A percentile compares a stretch with the other conserved stretches of the same genome.
Conservation (phyloP, 352 stramenopile genomes). For the Pythium chondricola region DNA sequence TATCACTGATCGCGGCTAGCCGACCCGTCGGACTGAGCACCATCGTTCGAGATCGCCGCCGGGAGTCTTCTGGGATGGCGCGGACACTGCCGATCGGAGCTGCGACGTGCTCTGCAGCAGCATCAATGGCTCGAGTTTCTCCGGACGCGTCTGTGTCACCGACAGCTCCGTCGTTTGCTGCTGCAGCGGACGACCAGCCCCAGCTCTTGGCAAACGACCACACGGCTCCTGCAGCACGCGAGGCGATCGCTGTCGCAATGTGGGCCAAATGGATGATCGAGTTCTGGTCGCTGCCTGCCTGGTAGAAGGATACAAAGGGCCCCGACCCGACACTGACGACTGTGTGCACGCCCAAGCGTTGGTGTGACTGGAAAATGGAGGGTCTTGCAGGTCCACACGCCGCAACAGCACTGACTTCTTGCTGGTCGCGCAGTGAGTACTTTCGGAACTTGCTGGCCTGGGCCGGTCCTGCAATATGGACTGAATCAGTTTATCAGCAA, state of each 20-base stretch:
- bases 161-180: constrained; percentile 12
- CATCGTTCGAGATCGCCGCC: constrained; percentile 50
- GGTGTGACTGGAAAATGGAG: constrained; percentile 80
- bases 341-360: constrained; percentile 64
- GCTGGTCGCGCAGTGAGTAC: constrained; percentile 67
- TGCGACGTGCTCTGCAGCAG: constrained; percentile 65
- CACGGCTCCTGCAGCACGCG: constrained; percentile 59
- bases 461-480: constrained; percentile 28
- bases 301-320: constrained; percentile 78
- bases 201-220: constrained; percentile 84
- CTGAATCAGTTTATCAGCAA: too few species aligned
- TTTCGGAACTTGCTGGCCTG: constrained; percentile 80
- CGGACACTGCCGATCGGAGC: constrained; percentile 46
- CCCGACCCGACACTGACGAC: constrained; percentile 58
- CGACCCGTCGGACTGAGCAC: constrained; percentile 65
- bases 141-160: constrained; percentile 18
- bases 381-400: constrained; percentile 58
- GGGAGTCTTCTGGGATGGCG: constrained; percentile 50
- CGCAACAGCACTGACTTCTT: constrained; percentile 47
- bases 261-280: constrained; percentile 84
- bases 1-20: constrained; percentile 67
- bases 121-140: constrained; percentile 21
- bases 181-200: constrained; percentile 38
- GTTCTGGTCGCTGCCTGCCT: constrained; percentile 79
- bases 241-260: constrained; percentile 76